Evolutionary conservation across 768 basidiomycete species (phyloP).

Genomic region (Suillus luteus): DNA sequence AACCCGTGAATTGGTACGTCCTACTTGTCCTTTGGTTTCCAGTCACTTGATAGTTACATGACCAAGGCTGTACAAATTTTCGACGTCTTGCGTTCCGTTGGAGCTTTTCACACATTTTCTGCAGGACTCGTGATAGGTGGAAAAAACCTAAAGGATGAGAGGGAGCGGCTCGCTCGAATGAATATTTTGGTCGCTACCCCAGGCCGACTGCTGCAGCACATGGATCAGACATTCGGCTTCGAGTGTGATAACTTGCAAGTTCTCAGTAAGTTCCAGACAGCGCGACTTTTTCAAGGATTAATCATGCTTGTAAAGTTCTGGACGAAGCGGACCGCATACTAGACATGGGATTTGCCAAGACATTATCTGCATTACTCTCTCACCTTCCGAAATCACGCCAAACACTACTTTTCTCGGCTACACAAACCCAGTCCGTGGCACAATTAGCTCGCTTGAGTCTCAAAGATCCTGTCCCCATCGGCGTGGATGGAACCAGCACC

Average conservation of each 20-base stretch:
- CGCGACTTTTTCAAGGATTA: constrained; percentile 27
- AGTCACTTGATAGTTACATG: constrained; percentile 1
- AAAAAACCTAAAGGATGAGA: constrained; percentile 92
- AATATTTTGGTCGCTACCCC: constrained; percentile 99
- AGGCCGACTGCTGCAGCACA: constrained; percentile 91
- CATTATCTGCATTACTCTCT: constrained; percentile 85
- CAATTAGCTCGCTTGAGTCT: constrained; percentile 91
- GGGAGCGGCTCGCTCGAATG: constrained; percentile 86
- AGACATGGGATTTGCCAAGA: constrained; percentile 93
- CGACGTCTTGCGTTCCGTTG: constrained; percentile 91
- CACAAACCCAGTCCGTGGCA: constrained; percentile 86
- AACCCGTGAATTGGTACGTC: constrained; percentile 83
- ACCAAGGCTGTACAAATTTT: constrained; percentile 97
- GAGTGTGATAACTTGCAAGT: constrained; percentile 90
- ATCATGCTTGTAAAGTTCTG: constrained; percentile 50
- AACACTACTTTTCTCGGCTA: constrained; percentile 95
- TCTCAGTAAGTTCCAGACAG: constrained; percentile 58
- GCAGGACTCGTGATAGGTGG: constrained; percentile 96
- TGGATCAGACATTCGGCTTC: constrained; percentile 98
- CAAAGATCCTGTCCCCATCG: constrained; percentile 76
- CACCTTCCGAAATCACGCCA: constrained; percentile 92
- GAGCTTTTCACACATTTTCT: constrained; percentile 87
- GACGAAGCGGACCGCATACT: constrained; percentile 97
- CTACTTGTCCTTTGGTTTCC: neutral
- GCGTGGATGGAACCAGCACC: constrained; percentile 51